phyloP scores from a whole-genome alignment of 75 land plant genomes.

The Chamaecyparis obtusa region DNA sequence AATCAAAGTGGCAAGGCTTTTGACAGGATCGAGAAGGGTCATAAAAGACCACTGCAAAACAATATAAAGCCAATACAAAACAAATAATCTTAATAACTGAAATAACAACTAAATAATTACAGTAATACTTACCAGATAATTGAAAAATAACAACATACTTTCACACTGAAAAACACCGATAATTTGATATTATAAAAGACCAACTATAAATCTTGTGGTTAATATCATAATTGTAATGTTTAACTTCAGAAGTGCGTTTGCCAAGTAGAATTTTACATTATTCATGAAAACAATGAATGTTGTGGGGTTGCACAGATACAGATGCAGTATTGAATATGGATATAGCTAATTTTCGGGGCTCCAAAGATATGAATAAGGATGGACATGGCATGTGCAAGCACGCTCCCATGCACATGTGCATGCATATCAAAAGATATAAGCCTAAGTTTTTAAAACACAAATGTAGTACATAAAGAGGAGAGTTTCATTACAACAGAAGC shows the following conservation, averaged over 20 bases:
- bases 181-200: not conserved
- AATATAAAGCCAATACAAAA: not conserved
- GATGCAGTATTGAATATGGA: not conserved
- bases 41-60: slow-evolving; percentile 93
- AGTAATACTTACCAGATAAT: not conserved
- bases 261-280: not conserved
- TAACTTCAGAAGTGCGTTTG: not conserved
- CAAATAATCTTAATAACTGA: not conserved
- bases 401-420: no score
- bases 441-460: no score
- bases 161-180: not conserved
- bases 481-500: no score
- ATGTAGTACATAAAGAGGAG: no score
- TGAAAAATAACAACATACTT: not conserved
- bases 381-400: no score
- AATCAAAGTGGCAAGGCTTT: slow-evolving; percentile 70
- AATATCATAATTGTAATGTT: not conserved
- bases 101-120: not conserved
- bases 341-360: not conserved
- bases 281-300: not conserved
- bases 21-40: slow-evolving; percentile 87
- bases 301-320: not conserved
- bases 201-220: not conserved
- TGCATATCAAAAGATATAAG: no score
- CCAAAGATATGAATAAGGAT: no score